phyloP scores from a whole-genome alignment of 1,284 basidiomycete genomes.

The Naganishia liquefaciens region DNA sequence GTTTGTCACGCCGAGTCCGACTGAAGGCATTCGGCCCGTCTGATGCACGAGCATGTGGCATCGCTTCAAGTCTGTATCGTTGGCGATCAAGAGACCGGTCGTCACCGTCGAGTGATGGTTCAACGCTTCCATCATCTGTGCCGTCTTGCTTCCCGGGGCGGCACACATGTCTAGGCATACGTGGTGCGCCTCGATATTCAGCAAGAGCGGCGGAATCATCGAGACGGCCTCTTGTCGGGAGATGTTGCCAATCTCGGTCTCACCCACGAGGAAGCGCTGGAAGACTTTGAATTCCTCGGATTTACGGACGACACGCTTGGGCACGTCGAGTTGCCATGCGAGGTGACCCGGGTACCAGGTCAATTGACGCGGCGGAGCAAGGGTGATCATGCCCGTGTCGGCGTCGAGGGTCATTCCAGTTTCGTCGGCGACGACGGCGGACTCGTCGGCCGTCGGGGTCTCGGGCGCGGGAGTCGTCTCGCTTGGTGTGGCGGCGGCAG shows the following conservation, averaged over 20 bases:
- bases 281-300: slow-evolving; percentile 93
- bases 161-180: slow-evolving; percentile 96
- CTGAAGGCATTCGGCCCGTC: slow-evolving; percentile 88
- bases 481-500: neutral
- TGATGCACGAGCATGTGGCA: slow-evolving; percentile 98
- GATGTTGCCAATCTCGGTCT: slow-evolving; percentile 96
- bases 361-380: slow-evolving; percentile 76
- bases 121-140: slow-evolving; percentile 54
- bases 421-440: slow-evolving; percentile 3
- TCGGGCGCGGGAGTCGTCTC: slow-evolving; percentile 57
- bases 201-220: slow-evolving; percentile 94
- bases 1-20: slow-evolving; percentile 92
- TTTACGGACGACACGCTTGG: slow-evolving; percentile 86
- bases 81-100: slow-evolving; percentile 53
- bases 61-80: slow-evolving; percentile 75
- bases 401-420: slow-evolving; percentile 12
- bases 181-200: slow-evolving; percentile 92
- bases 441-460: neutral
- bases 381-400: slow-evolving; percentile 34
- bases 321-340: slow-evolving; percentile 93
- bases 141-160: slow-evolving; percentile 89
- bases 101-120: slow-evolving; percentile 51
- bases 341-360: slow-evolving; percentile 92
- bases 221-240: slow-evolving; percentile 97
- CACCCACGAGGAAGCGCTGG: slow-evolving; percentile 94